A percentile compares a stretch with the other conserved stretches of the same genome.
These are phyloP conservation scores for Mycena latifolia DNA, from an alignment of 768 basidiomycete genomes.

Conservation along the genomic window DNA sequence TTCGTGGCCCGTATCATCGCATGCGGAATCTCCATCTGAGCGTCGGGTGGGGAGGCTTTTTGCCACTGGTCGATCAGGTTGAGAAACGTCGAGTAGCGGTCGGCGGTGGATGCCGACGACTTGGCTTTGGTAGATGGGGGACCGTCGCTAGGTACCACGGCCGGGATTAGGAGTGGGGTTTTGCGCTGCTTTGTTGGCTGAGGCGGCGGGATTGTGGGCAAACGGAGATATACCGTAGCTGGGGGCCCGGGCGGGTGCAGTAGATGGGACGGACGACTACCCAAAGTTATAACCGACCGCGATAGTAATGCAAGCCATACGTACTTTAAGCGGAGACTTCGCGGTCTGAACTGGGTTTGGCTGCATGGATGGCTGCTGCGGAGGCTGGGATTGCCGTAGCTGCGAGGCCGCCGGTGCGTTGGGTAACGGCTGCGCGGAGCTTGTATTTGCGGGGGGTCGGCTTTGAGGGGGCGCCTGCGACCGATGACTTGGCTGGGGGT, in stretches of 20 bases:
- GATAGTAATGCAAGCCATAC: neutral
- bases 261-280: conserved; percentile 9
- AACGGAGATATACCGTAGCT: conserved; percentile 32
- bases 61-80: conserved; percentile 19
- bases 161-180: too few relatives aligned
- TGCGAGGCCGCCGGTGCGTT: neutral
- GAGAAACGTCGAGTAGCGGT: neutral
- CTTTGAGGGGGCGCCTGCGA: neutral
- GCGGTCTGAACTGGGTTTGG: too few relatives aligned
- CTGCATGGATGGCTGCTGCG: neutral
- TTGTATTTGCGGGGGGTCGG: neutral
- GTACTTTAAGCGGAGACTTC: conserved; percentile 8
- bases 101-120: too few relatives aligned
- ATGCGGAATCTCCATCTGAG: conserved; percentile 16
- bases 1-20: conserved; percentile 4
- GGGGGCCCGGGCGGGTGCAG: too few relatives aligned
- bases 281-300: neutral
- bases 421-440: neutral
- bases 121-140: too few relatives aligned
- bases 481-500: neutral
- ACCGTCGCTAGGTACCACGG: too few relatives aligned
- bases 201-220: conserved; percentile 10
- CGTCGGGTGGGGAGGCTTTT: neutral
- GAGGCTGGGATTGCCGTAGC: neutral
- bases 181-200: neutral